A percentile compares a stretch with the other conserved stretches of the same genome.
Conservation (phyloP, 83 land plant species). For the Thuja plicata region DNA sequence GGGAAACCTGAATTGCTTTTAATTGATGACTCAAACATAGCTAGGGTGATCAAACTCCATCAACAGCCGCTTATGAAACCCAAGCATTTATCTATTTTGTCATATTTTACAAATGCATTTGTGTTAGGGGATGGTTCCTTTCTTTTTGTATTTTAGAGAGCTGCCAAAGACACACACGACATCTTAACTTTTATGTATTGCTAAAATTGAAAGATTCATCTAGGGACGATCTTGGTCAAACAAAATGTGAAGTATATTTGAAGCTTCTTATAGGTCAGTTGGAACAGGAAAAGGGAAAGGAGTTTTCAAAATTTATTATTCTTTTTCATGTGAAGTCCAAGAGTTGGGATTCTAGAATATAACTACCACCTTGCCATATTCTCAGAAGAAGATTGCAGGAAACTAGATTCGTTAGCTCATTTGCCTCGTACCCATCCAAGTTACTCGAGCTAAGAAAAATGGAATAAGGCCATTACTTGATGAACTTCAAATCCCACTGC, state of each 20-base stretch:
- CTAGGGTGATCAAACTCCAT: constrained; percentile 27
- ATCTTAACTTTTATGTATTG: not conserved
- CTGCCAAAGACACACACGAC: not conserved
- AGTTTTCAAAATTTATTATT: not conserved
- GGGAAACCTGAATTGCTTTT: constrained; percentile 29
- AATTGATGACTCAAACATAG: constrained; percentile 23
- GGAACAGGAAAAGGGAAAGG: constrained; percentile 21
- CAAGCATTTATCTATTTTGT: constrained; percentile 14
- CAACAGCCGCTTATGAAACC: constrained; percentile 25
- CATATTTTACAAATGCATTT: constrained; percentile 14
- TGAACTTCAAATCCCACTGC: constrained; percentile 24
- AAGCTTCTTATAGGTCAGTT: constrained; percentile 1
- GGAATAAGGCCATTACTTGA: constrained; percentile 20
- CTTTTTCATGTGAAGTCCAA: not conserved
- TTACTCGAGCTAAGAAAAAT: constrained; percentile 36
- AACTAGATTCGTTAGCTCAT: constrained; percentile 19
- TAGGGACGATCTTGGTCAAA: not conserved
- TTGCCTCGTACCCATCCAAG: constrained; percentile 30
- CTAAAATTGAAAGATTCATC: not conserved
- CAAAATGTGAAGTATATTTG: constrained; percentile 11
- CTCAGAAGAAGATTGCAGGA: not conserved
- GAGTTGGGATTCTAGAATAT: not conserved
- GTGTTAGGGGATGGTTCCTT: constrained; percentile 18
- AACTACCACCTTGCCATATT: not conserved
- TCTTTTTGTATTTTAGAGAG: constrained; percentile 18